Evolutionary conservation across 441 rosid species (phyloP).

Genomic region (Erodium moschatum): DNA sequence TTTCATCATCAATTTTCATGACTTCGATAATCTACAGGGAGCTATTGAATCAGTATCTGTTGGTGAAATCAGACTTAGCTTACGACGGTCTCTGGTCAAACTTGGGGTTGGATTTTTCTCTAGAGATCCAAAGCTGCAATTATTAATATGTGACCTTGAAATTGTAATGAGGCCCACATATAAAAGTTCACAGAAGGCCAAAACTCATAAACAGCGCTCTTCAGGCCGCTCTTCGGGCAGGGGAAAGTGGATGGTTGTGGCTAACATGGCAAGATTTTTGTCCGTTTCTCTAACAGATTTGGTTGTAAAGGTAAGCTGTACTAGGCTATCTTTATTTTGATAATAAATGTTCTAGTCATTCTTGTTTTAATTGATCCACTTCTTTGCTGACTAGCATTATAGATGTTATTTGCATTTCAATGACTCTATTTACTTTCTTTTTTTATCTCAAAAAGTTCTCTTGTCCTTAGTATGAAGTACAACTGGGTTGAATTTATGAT

Average conservation of each 20-base stretch:
- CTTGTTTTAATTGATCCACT: background rate
- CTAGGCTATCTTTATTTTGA: slow-evolving; percentile 9
- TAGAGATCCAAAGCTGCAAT: slow-evolving; percentile 85
- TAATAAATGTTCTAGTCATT: background rate
- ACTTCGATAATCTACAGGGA: slow-evolving; percentile 57
- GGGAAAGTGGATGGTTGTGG: slow-evolving; percentile 87
- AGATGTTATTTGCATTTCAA: background rate
- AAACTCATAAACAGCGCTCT: slow-evolving; percentile 40
- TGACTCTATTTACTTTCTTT: background rate
- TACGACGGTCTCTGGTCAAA: slow-evolving; percentile 17
- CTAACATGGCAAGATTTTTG: slow-evolving; percentile 76
- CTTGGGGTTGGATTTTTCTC: slow-evolving; percentile 87
- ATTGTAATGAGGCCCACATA: slow-evolving; percentile 65
- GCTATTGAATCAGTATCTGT: slow-evolving; percentile 80
- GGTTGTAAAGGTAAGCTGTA: slow-evolving; percentile 57
- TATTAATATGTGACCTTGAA: slow-evolving; percentile 75
- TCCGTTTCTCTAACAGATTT: slow-evolving; percentile 80
- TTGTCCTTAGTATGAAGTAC: background rate
- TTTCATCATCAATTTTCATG: background rate
- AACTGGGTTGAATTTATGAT: background rate
- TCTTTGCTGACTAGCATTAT: background rate
- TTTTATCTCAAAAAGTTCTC: background rate
- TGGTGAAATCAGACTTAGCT: slow-evolving; percentile 53
- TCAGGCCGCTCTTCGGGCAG: slow-evolving; percentile 40
- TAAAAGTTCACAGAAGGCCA: slow-evolving; percentile 42